These are phyloP conservation scores for Ceratocystis lukuohia DNA, from an alignment of 2,329 filamentous ascomycete genomes.

Conservation along the genomic window DNA sequence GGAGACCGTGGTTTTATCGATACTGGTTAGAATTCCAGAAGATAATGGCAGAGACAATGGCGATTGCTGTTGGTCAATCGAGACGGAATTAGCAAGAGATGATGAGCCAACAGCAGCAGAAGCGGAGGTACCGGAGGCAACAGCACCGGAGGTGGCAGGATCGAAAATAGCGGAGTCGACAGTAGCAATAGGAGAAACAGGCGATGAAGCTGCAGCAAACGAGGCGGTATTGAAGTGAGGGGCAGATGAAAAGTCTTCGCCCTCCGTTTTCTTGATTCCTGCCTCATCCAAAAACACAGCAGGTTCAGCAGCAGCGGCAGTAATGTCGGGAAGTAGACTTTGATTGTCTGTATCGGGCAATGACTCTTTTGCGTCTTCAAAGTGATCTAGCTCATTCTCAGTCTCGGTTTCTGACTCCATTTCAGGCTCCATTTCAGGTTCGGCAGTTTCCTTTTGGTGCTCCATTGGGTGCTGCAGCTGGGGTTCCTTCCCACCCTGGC, in stretches of 20 bases:
- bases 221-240: not conserved
- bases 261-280: not conserved
- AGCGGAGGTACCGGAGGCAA: not conserved
- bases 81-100: not conserved
- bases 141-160: not conserved
- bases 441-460: conserved; percentile 1
- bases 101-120: conserved; percentile 2
- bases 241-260: conserved; percentile 3
- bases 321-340: no score
- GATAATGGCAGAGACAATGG: no score
- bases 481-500: conserved; percentile 1
- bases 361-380: conserved; percentile 16
- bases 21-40: not conserved
- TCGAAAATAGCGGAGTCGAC: not conserved
- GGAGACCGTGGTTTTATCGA: not conserved
- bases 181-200: not conserved
- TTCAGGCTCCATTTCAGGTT: not conserved
- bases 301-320: not conserved
- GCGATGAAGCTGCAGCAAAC: not conserved
- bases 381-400: conserved; percentile 9
- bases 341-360: conserved; percentile 2
- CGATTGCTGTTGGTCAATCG: no score
- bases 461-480: not conserved
- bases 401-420: conserved; percentile 6
- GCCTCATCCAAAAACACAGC: not conserved